Base-by-base conservation (phyloP, 495 filamentous ascomycete species). In the Annulohypoxylon maeteangense region DNA sequence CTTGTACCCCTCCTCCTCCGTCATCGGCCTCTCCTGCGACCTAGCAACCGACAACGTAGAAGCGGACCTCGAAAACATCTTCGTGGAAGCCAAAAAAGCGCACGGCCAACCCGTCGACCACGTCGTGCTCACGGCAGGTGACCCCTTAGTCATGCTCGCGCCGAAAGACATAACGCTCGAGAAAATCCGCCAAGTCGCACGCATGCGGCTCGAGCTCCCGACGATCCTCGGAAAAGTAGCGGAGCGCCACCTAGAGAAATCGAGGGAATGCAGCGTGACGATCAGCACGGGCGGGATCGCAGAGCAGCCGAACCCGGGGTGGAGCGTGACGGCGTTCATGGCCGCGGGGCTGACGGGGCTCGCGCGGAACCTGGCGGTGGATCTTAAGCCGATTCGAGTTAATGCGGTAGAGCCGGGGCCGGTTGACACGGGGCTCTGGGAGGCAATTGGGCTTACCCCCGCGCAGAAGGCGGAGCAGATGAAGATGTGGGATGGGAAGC, bases 61-160 rank as follows among this genome's bases (percentile, higher is more conserved):
- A 1, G 78, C 81, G 34, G 71, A 72, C 60, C 75, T 91, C 11
- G 78, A 80, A 16, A 45, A 59, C 0, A 79, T 90, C 7, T 84
- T 91, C 61, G 11, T 32, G 1, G 44, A 79, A 1, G 75, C 79
- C 6, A 74, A 76, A 8, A 53, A 53, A 14, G 25, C 71, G 67
- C 18, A 67, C 25, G 56, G 70, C 50, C 62, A 79, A 22, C 76
- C 76, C 32, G 67, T 91, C 60, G 81, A 91, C 76, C 90, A 92
- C 68, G 80, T 92, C 27, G 84, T 89, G 62, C 87, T 81, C 79
- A 91, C 89, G 0, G 89, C 90, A 0, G 88, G 67, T 0, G 78
- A 89, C 58, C 62, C 74, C 3, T 80, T 86, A 1, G 18, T 75
- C 7, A 56, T 82, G 5, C 65, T 65, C 0, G 72, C 74, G 7